Evolutionary conservation across 495 filamentous ascomycete species (phyloP).

Genomic region (Trichoderma erinaceum): DNA sequence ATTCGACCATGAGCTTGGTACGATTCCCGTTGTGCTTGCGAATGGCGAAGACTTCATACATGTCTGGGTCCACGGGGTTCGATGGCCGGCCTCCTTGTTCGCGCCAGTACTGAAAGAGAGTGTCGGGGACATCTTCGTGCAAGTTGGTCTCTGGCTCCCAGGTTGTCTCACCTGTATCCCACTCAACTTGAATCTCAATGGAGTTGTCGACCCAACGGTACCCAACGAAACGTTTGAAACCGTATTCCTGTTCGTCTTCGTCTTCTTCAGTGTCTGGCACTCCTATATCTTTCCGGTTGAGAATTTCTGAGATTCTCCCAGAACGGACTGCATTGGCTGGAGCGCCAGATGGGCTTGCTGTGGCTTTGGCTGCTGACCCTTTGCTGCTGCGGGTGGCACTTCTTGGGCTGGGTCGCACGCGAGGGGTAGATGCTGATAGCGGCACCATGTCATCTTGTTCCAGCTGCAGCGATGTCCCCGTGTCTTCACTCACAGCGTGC

Average conservation of each 20-base stretch:
- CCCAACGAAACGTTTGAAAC: not conserved
- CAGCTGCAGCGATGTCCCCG: not conserved
- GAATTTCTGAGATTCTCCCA: not conserved
- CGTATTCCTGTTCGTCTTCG: not conserved
- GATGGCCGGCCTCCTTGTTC: constrained; percentile 1
- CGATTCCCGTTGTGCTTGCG: constrained; percentile 14
- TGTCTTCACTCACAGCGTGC: not conserved
- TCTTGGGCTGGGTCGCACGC: not conserved
- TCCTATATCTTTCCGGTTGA: not conserved
- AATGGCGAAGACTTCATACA: constrained; percentile 15
- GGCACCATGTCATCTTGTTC: not conserved
- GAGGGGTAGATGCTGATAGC: constrained; percentile 3
- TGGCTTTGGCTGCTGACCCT: not conserved
- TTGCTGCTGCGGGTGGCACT: not conserved
- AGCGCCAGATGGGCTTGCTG: not conserved
- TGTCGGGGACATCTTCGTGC: constrained; percentile 6
- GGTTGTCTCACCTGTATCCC: not conserved
- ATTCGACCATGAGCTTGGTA: not conserved
- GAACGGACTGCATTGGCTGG: not conserved
- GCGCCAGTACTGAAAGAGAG: constrained; percentile 12
- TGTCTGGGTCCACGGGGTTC: not conserved
- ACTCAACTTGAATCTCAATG: constrained; percentile 10
- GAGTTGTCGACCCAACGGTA: constrained; percentile 7
- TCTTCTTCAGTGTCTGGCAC: not conserved
- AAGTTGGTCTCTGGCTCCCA: constrained; percentile 15